phyloP scores from a whole-genome alignment of 768 basidiomycete genomes.

The Amanita inopinata region DNA sequence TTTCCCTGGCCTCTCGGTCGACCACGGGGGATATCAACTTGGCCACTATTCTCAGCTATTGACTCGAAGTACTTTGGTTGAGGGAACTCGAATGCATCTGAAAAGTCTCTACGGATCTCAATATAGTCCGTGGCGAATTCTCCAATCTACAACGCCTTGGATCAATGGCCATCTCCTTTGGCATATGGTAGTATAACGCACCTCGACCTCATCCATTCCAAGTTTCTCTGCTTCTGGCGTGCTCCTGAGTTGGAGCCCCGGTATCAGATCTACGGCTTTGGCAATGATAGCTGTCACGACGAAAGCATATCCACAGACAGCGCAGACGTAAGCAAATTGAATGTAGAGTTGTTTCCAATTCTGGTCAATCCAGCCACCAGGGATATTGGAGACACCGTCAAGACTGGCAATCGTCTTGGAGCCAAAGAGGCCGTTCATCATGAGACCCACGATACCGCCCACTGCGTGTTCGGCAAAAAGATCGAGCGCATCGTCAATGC shows the following conservation, averaged over 20 bases:
- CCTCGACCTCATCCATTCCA: slow-evolving; percentile 68
- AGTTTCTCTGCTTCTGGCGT: slow-evolving; percentile 47
- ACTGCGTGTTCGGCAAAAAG: slow-evolving; percentile 88
- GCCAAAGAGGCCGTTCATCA: slow-evolving; percentile 70
- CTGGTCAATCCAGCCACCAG: slow-evolving; percentile 66
- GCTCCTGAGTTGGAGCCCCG: slow-evolving; percentile 46
- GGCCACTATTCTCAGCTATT: not conserved
- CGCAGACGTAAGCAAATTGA: slow-evolving; percentile 58
- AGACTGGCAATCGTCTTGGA: slow-evolving; percentile 50
- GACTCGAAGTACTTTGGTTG: not conserved
- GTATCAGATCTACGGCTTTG: slow-evolving; percentile 45
- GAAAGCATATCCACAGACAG: slow-evolving; percentile 49
- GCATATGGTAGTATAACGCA: slow-evolving; percentile 19
- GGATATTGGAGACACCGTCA: slow-evolving; percentile 52
- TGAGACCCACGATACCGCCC: slow-evolving; percentile 69
- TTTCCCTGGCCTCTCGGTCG: slow-evolving; percentile 2
- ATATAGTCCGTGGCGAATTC: slow-evolving; percentile 65
- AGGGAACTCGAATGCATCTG: slow-evolving; percentile 23
- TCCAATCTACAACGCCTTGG: slow-evolving; percentile 47
- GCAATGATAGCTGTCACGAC: slow-evolving; percentile 52
- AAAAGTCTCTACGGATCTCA: slow-evolving; percentile 57
- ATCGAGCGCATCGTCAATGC: slow-evolving; percentile 85
- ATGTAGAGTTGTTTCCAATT: slow-evolving; percentile 76
- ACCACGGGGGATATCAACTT: not conserved
- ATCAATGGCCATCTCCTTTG: too few relatives aligned